These are phyloP conservation scores for Leptographium radiaticola DNA, from an alignment of 2,329 filamentous ascomycete genomes.

Conservation along the genomic window DNA sequence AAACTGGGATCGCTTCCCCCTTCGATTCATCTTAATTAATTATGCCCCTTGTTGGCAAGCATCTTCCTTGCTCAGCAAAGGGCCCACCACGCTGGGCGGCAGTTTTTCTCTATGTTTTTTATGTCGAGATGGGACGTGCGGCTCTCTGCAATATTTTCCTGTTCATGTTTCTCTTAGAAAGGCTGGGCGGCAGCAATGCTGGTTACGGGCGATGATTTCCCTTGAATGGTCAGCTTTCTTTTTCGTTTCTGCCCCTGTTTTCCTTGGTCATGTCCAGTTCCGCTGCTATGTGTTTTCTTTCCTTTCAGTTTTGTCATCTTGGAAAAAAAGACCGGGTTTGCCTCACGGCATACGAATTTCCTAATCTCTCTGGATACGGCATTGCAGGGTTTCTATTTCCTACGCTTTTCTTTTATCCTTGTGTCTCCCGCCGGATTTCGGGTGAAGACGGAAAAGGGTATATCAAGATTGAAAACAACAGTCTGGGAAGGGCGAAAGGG, in stretches of 20 bases:
- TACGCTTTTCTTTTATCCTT: background rate
- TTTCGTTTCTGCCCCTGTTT: background rate
- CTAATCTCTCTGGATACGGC: constrained; percentile 2
- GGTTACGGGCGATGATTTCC: background rate
- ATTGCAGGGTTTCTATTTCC: background rate
- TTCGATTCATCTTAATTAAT: background rate
- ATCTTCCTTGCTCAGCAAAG: background rate
- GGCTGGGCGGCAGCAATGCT: constrained; percentile 7
- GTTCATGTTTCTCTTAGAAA: background rate
- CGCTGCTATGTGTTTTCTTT: background rate
- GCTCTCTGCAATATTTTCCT: background rate
- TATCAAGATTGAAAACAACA: background rate
- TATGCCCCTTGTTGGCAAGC: background rate
- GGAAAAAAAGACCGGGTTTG: constrained; percentile 10
- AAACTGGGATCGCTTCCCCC: background rate
- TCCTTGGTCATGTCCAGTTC: background rate
- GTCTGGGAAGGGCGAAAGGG: background rate
- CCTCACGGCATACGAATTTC: constrained; percentile 12
- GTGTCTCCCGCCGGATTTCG: background rate
- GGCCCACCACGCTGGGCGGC: background rate
- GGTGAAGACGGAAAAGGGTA: background rate
- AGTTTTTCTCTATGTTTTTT: background rate
- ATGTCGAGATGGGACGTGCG: background rate
- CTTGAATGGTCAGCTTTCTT: background rate
- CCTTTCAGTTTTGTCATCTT: constrained; percentile 1